Evolutionary conservation across 495 filamentous ascomycete genomes (phyloP), one percentile per base, ranked within the genome.

Genomic region (Neurospora africana): DNA sequence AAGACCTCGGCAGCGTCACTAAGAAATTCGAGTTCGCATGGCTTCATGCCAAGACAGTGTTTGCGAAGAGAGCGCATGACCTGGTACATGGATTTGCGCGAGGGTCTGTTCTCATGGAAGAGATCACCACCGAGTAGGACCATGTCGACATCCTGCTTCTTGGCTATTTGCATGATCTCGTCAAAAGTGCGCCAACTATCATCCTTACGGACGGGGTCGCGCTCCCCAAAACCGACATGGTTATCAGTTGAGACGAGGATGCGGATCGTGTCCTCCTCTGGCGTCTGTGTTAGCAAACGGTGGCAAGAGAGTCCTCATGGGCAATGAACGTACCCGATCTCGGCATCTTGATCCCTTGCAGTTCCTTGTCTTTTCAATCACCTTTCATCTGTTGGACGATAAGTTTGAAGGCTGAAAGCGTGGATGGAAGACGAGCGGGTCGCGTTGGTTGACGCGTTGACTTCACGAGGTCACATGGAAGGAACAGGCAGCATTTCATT

Each of bases 81-180:
- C 74, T 98, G 91, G 78, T 96, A 98, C 91, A 99, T 93, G 40
- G 93, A 87, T 76, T 97, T 96, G 61, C 96, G 87, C n/a, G 93
- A 97, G 6, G 95, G 95, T 78, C 97, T 97, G 77, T 99, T 99
- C 74, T 99, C 95, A 79, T 99, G 95, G 81, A 99, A 99, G 2
- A 99, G 86, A 78, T 99, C 95, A 35, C 95, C 95, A 9, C 89
- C 95, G 23, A 98, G 87, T 13, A 99, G 86, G 8, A 99, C 91
- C 96, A 98, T 98, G 82, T 99, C 95, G 71, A 92, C 95, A 83
- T 98, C 96, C 61, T 87, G 87, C 65, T 92, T 88, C 79, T 91
- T 93, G 11, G 94, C 95, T 17, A 98, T 81, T 72, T 89, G 91
- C 92, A 99, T 97, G 61, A 97, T 87, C 79, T 99, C 95, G 76